These are phyloP conservation scores for Drosera capensis DNA, from an alignment of 148 eudicot species.

Conservation along the genomic window DNA sequence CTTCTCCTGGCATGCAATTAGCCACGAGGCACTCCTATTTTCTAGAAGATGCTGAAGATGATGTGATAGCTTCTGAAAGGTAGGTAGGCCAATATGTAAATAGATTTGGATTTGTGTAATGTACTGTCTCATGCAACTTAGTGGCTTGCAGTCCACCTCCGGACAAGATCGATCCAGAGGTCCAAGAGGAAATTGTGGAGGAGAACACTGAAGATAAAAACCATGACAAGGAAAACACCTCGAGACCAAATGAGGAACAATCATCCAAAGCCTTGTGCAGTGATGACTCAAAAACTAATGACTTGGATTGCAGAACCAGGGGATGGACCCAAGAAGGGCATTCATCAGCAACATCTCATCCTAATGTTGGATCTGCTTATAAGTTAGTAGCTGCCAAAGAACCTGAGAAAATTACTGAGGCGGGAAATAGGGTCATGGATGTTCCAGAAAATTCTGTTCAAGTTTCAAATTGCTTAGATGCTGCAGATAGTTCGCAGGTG, in stretches of 20 bases:
- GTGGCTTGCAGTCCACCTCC: slow-evolving; percentile 31
- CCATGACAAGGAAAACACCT: slow-evolving; percentile 12
- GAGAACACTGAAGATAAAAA: slow-evolving; percentile 15
- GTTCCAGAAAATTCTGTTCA: no score
- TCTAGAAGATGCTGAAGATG: slow-evolving; percentile 74
- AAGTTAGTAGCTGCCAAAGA: no score
- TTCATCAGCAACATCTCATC: slow-evolving; percentile 12
- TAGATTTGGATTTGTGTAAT: slow-evolving; percentile 1
- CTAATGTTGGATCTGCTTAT: slow-evolving; percentile 7
- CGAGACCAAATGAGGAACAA: slow-evolving; percentile 13
- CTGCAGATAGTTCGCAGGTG: slow-evolving; percentile 18
- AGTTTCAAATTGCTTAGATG: no score
- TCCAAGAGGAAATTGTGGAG: no score
- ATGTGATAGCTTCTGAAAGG: slow-evolving; percentile 34
- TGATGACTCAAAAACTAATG: slow-evolving; percentile 10
- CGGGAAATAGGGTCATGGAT: no score
- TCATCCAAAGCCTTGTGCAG: slow-evolving; percentile 10
- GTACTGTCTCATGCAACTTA: slow-evolving; percentile 4
- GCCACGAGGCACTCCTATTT: slow-evolving; percentile 79
- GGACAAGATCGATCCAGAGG: slow-evolving; percentile 27
- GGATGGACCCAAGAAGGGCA: slow-evolving; percentile 17
- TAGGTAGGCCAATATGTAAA: slow-evolving; percentile 11
- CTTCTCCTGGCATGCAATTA: slow-evolving; percentile 42
- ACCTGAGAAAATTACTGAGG: no score
- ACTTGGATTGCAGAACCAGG: slow-evolving; percentile 13